Percentiles rank a stretch among this genome's conserved stretches.
Evolutionary conservation across 2,329 filamentous ascomycete genomes (phyloP).

Genomic region (Ceratocystis alfenasii): DNA sequence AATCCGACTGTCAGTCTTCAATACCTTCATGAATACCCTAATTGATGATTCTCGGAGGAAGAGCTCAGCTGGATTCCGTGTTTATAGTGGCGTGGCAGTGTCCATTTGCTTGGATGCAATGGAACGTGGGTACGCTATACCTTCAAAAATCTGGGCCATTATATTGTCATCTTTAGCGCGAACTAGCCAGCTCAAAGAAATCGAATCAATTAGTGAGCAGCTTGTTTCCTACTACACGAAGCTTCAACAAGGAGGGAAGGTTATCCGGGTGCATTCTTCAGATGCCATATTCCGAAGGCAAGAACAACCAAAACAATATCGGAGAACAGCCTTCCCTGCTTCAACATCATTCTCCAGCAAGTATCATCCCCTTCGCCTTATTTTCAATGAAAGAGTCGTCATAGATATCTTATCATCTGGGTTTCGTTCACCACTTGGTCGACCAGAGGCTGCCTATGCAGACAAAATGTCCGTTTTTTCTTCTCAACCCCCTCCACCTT

Average conservation of each 20-base stretch:
- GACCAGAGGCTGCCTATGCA: conserved; percentile 1
- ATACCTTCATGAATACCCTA: conserved; percentile 13
- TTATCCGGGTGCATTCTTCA: conserved; percentile 18
- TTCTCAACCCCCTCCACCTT: not conserved
- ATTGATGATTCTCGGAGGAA: conserved; percentile 7
- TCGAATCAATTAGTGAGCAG: conserved; percentile 8
- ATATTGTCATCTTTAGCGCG: conserved; percentile 13
- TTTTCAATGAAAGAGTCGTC: conserved; percentile 20
- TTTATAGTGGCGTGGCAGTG: conserved; percentile 5
- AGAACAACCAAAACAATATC: not conserved
- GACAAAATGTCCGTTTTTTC: conserved; percentile 12
- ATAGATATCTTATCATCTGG: conserved; percentile 16
- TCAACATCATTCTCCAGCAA: conserved; percentile 15
- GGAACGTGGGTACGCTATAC: conserved; percentile 16
- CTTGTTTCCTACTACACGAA: conserved; percentile 7
- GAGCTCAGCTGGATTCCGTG: not conserved
- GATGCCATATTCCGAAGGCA: conserved; percentile 17
- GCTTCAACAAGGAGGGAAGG: not conserved
- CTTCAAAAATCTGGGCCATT: conserved; percentile 12
- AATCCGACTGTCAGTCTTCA: conserved; percentile 16
- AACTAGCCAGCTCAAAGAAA: conserved; percentile 2
- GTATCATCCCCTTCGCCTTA: conserved; percentile 17
- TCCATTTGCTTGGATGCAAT: conserved; percentile 14
- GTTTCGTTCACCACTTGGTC: conserved; percentile 16
- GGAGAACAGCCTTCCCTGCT: conserved; percentile 12